phyloP scores from a whole-genome alignment of 208 protist genomes.

The Leishmania major region DNA sequence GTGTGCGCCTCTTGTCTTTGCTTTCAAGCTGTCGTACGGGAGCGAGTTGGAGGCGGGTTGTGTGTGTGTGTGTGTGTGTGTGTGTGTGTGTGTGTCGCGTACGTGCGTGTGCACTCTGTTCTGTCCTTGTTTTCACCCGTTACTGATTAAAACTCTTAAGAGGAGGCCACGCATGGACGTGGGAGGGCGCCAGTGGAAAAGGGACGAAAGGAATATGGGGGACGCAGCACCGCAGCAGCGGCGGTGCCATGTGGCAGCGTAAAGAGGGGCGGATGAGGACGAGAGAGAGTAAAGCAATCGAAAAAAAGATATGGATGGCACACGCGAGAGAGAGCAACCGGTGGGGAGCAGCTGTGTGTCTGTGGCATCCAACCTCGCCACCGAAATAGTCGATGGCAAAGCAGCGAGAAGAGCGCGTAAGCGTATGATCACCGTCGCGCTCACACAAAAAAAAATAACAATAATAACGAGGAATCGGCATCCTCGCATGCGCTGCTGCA shows the following conservation, averaged over 20 bases:
- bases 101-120: background rate
- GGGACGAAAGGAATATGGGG: background rate
- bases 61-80: too few species aligned
- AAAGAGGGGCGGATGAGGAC: background rate
- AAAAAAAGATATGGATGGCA: background rate
- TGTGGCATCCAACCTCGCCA: background rate
- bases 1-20: background rate
- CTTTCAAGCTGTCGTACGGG: background rate
- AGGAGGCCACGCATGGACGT: background rate
- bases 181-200: background rate
- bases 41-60: background rate
- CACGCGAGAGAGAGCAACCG: background rate
- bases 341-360: background rate
- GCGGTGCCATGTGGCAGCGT: background rate
- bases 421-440: background rate
- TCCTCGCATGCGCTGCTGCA: background rate
- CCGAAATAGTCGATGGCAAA: background rate
- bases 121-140: background rate
- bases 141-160: slow-evolving; percentile 1
- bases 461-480: background rate
- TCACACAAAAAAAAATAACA: background rate
- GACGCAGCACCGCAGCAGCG: background rate
- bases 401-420: background rate
- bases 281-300: background rate
- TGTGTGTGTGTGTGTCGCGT: background rate